Percentiles rank a stretch among this genome's conserved stretches.
Conservation (phyloP, 2,329 filamentous ascomycete genomes). For the Neofusicoccum laricinum region DNA sequence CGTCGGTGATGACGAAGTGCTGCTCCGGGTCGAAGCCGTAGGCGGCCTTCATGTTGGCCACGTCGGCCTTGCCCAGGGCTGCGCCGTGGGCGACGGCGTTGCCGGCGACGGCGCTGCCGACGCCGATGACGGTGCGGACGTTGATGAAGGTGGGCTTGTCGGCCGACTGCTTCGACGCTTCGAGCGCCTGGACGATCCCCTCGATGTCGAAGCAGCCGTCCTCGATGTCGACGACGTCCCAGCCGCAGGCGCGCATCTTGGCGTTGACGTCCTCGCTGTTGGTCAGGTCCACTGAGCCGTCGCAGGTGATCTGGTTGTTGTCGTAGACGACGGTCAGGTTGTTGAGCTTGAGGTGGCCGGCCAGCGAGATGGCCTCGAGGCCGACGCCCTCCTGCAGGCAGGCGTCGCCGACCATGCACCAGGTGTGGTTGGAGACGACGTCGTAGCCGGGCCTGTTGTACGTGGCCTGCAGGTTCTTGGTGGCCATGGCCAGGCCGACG, state of each 20-base stretch:
- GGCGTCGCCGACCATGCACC: slow-evolving; percentile 58
- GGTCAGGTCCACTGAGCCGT: slow-evolving; percentile 53
- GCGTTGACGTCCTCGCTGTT: slow-evolving; percentile 57
- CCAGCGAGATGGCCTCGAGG: slow-evolving; percentile 56
- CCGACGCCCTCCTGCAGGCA: slow-evolving; percentile 59
- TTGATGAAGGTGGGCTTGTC: slow-evolving; percentile 59
- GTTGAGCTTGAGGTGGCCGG: slow-evolving; percentile 55
- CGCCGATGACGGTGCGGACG: slow-evolving; percentile 55
- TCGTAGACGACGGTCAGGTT: slow-evolving; percentile 60
- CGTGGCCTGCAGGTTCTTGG: slow-evolving; percentile 53
- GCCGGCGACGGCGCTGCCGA: slow-evolving; percentile 46
- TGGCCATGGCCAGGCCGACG: slow-evolving; percentile 57
- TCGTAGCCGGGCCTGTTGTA: slow-evolving; percentile 53
- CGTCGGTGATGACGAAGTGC: slow-evolving; percentile 45
- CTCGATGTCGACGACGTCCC: slow-evolving; percentile 54
- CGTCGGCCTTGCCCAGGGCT: slow-evolving; percentile 54
- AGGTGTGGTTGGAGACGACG: slow-evolving; percentile 52
- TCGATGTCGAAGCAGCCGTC: slow-evolving; percentile 54
- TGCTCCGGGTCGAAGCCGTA: slow-evolving; percentile 51
- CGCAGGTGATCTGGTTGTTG: slow-evolving; percentile 61
- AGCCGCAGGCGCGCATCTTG: slow-evolving; percentile 58
- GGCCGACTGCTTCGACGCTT: slow-evolving; percentile 41
- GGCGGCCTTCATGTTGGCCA: slow-evolving; percentile 53
- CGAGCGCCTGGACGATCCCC: slow-evolving; percentile 47
- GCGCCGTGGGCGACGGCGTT: slow-evolving; percentile 58